Evolutionary conservation across 2,329 filamentous ascomycete genomes (phyloP).

Genomic region (Cladosporium phlei): DNA sequence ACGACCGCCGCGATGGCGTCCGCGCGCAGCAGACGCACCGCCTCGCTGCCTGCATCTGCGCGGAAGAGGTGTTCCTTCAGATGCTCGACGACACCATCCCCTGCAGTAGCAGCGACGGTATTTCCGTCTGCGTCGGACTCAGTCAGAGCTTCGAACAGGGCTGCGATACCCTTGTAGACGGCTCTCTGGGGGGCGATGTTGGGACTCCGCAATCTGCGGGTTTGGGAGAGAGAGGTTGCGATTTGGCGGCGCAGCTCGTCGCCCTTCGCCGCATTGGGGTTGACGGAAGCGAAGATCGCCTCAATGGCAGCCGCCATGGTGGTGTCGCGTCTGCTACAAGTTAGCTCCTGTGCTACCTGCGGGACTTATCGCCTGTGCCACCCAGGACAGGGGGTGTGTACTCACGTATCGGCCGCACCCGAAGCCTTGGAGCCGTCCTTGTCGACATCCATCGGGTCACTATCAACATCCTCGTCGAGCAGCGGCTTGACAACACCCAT

Average conservation of each 20-base stretch:
- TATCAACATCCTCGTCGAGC: slow-evolving; percentile 51
- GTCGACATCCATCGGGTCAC: slow-evolving; percentile 67
- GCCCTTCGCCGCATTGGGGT: slow-evolving; percentile 20
- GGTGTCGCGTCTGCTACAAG: slow-evolving; percentile 19
- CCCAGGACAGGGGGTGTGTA: neutral
- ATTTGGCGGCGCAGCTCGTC: slow-evolving; percentile 14
- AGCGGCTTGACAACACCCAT: slow-evolving; percentile 59
- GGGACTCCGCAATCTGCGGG: slow-evolving; percentile 4
- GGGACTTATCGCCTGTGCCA: slow-evolving; percentile 5
- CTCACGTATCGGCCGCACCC: neutral
- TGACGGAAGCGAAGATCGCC: slow-evolving; percentile 28
- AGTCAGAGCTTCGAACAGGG: slow-evolving; percentile 16
- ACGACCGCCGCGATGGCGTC: slow-evolving; percentile 24
- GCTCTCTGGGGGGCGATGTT: slow-evolving; percentile 5
- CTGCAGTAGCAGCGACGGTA: slow-evolving; percentile 9
- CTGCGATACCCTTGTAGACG: slow-evolving; percentile 21
- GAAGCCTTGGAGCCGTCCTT: slow-evolving; percentile 29
- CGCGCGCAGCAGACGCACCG: slow-evolving; percentile 26
- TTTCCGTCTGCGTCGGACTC: neutral
- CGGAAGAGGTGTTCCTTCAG: slow-evolving; percentile 26
- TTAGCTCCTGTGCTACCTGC: slow-evolving; percentile 7
- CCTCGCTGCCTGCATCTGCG: slow-evolving; percentile 25
- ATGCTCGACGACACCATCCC: slow-evolving; percentile 7
- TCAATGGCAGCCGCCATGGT: slow-evolving; percentile 28
- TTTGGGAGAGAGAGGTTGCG: neutral